These are phyloP conservation scores for Amanita inopinata DNA, from an alignment of 768 basidiomycete genomes.

Conservation along the genomic window DNA sequence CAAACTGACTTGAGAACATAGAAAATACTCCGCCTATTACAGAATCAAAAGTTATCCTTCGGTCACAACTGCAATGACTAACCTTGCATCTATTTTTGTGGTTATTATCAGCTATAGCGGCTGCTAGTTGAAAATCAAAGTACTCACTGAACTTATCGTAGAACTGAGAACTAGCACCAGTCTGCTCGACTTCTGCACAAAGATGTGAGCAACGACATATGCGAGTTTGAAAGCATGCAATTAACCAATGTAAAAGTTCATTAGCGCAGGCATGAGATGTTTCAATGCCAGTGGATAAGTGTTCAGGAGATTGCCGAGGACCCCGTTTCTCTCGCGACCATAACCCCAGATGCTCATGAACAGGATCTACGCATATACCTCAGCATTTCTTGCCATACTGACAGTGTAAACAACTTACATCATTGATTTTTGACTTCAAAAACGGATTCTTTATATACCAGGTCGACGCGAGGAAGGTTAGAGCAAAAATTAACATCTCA, in stretches of 20 bases:
- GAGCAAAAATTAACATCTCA: constrained; percentile 75
- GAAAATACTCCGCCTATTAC: constrained; percentile 68
- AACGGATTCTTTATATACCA: constrained; percentile 99
- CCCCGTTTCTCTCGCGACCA: constrained; percentile 55
- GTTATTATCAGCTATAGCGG: constrained; percentile 26
- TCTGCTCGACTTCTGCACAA: constrained; percentile 92
- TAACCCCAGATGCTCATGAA: constrained; percentile 67
- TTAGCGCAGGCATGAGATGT: constrained; percentile 84
- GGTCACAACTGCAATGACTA: not conserved
- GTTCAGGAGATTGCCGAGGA: constrained; percentile 78
- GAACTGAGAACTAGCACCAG: constrained; percentile 96
- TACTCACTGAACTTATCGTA: constrained; percentile 93
- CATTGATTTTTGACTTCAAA: constrained; percentile 92
- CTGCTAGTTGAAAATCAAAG: constrained; percentile 1
- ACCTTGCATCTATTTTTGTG: constrained; percentile 10
- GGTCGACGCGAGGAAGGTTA: constrained; percentile 89
- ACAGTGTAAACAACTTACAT: constrained; percentile 37
- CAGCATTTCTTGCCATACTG: not conserved
- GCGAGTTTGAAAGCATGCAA: not conserved
- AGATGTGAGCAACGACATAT: not conserved
- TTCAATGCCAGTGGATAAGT: constrained; percentile 77
- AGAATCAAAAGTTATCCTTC: constrained; percentile 4
- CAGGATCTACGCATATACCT: constrained; percentile 39
- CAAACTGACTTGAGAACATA: constrained; percentile 85
- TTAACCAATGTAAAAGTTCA: constrained; percentile 91